Percentiles rank a stretch among this genome's conserved stretches.
phyloP scores from a whole-genome alignment of 176 grass and related monocot genomes.

The Rhynchospora tenuis region DNA sequence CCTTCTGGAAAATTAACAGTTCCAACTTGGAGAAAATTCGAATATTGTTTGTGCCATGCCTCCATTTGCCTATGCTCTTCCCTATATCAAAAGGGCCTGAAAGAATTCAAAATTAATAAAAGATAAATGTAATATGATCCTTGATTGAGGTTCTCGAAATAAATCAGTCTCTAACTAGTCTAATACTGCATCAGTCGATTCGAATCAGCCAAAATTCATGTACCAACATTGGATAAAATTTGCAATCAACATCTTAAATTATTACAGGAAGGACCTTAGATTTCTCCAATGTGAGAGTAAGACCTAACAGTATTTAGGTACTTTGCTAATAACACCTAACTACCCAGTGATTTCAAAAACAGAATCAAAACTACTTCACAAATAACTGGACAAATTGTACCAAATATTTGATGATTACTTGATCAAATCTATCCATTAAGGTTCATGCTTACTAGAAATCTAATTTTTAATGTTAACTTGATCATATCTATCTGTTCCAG shows the following conservation, averaged over 20 bases:
- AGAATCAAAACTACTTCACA: background rate
- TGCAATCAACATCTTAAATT: background rate
- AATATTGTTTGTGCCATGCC: slow-evolving; percentile 39
- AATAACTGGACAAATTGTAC: background rate
- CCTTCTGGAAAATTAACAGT: slow-evolving; percentile 66
- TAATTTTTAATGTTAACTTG: background rate
- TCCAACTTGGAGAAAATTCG: slow-evolving; percentile 67
- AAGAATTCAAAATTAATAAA: slow-evolving; percentile 1
- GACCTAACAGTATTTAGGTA: background rate
- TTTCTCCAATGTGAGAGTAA: background rate
- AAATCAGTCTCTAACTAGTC: background rate
- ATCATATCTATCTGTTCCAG: background rate
- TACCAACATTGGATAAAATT: background rate
- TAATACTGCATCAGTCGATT: background rate
- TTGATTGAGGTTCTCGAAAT: background rate
- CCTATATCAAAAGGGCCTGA: slow-evolving; percentile 52
- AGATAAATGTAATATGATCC: background rate
- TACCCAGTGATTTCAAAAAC: background rate
- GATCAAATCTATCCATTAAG: background rate
- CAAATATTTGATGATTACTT: background rate
- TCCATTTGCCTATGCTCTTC: slow-evolving; percentile 48
- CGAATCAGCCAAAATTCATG: background rate
- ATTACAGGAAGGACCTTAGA: background rate
- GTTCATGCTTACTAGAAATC: background rate
- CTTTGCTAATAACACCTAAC: background rate